Evolutionary conservation across 164 flowering plant genomes (phyloP), one percentile per base, ranked within the genome.

Genomic region (Euptelea pleiosperma): DNA sequence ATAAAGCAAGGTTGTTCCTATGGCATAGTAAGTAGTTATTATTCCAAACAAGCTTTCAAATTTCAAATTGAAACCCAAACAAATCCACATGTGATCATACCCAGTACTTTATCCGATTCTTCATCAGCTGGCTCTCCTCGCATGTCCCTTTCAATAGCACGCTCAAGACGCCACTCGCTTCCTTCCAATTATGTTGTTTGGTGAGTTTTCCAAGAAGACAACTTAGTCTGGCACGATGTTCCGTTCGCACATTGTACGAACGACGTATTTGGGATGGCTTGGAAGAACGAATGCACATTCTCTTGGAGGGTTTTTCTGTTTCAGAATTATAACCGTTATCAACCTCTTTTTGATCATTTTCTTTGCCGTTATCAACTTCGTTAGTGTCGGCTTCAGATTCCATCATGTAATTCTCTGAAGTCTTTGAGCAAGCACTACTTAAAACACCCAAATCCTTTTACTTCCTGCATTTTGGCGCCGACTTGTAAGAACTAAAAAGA

Each of bases 111-210:
- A 62, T 41, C 6, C 79, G 70, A 55, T 79, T 82, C 22, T 49
- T 29, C 19, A 16, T 8, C 4, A 73, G 65, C 18, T 71, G 78
- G 0, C 6, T 60, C 29, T 79, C 86, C 12, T 44, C 62, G 30
- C 55, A 28, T 0, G 89, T 84, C 16, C 70, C 89, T 58, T 76
- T 70, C 66, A 86, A 47, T 18, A 80, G 52, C 45, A 70, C 56
- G 49, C 84, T 81, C 55, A 84, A 52, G 0, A 81, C 82, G 2
- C 87, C 93, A 35, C 81, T 69, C 7, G 87, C 89, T 53, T 84
- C 85, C 7, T 42, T 66, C 91, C 93, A 84, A 39, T 79, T 79
- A 43, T 77, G 82, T 21, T 57, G 75, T 41, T 69, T 65, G 58
- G 76, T 33, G 9, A 89, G 79, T 31, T 69, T 69, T 4, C 55